Evolutionary conservation across 1,139 yeast species (phyloP).

Genomic region (Blastobotrys capitulatus): DNA sequence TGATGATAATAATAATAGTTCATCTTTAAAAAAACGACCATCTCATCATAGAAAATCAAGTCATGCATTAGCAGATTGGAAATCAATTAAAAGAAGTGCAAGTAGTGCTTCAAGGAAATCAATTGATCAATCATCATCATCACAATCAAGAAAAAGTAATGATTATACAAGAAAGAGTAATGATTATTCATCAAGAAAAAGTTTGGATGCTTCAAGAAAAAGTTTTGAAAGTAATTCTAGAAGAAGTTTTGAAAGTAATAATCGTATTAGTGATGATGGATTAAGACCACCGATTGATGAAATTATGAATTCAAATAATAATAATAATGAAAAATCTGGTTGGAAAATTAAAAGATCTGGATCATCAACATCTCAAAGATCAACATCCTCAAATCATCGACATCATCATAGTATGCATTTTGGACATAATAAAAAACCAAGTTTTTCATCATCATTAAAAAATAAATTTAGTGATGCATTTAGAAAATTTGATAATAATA

Average conservation of each 20-base stretch:
- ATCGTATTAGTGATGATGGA: background rate
- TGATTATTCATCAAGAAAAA: background rate
- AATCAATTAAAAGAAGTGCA: conserved; percentile 7
- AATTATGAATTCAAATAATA: background rate
- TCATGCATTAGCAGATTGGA: conserved; percentile 9
- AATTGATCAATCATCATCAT: too few species aligned
- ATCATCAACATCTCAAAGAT: conserved; percentile 12
- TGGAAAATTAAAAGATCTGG: conserved; percentile 18
- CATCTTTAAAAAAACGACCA: background rate
- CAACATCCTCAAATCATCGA: background rate
- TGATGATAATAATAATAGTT: background rate
- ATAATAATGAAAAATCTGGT: conserved; percentile 3
- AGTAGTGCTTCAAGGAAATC: conserved; percentile 3
- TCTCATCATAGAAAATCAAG: conserved; percentile 26
- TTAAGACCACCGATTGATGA: background rate
- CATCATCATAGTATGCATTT: background rate
- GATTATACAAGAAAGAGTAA: background rate
- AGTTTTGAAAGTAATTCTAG: background rate
- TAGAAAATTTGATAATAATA: conserved; percentile 20
- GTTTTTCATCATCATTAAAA: conserved; percentile 25
- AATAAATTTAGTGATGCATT: conserved; percentile 32
- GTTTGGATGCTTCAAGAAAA: background rate
- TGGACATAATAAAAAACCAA: conserved; percentile 19
- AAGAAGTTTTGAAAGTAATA: background rate
- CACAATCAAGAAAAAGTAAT: background rate